phyloP scores from a whole-genome alignment of 2,329 filamentous ascomycete genomes.

The Cladorrhinum sp. region DNA sequence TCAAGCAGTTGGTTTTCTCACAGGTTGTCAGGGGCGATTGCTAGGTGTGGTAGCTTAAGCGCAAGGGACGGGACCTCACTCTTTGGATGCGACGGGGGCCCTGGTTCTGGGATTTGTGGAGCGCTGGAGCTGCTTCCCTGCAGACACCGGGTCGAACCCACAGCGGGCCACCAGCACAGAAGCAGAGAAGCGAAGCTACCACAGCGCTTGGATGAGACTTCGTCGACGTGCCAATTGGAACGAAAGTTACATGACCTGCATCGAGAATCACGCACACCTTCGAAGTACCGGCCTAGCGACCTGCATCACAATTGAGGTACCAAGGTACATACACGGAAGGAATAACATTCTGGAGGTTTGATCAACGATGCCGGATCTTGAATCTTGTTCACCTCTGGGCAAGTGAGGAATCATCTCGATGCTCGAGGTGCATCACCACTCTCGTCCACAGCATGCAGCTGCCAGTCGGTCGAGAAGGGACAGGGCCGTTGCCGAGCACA shows the following conservation, averaged over 20 bases:
- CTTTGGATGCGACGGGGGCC: slow-evolving; percentile 17
- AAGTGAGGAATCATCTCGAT: too few relatives aligned
- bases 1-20: slow-evolving; percentile 25
- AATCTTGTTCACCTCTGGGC: too few relatives aligned
- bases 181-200: slow-evolving; percentile 7
- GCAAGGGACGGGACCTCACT: too few relatives aligned
- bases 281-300: slow-evolving; percentile 12
- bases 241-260: slow-evolving; percentile 18
- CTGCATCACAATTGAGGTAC: not conserved
- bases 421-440: not conserved
- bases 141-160: slow-evolving; percentile 4
- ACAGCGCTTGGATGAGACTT: slow-evolving; percentile 23
- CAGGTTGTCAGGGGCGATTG: slow-evolving; percentile 31
- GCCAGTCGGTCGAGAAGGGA: slow-evolving; percentile 5
- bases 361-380: too few relatives aligned
- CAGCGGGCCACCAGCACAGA: slow-evolving; percentile 6
- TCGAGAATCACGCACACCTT: not conserved
- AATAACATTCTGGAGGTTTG: not conserved
- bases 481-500: slow-evolving; percentile 8
- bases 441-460: slow-evolving; percentile 11
- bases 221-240: slow-evolving; percentile 1
- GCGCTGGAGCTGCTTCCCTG: slow-evolving; percentile 24
- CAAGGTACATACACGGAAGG: not conserved
- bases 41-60: slow-evolving; percentile 24
- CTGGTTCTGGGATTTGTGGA: slow-evolving; percentile 19